Evolutionary conservation across 2,329 filamentous ascomycete genomes (phyloP), one percentile per base, ranked within the genome.

Genomic region (Calonectria ilicicola): DNA sequence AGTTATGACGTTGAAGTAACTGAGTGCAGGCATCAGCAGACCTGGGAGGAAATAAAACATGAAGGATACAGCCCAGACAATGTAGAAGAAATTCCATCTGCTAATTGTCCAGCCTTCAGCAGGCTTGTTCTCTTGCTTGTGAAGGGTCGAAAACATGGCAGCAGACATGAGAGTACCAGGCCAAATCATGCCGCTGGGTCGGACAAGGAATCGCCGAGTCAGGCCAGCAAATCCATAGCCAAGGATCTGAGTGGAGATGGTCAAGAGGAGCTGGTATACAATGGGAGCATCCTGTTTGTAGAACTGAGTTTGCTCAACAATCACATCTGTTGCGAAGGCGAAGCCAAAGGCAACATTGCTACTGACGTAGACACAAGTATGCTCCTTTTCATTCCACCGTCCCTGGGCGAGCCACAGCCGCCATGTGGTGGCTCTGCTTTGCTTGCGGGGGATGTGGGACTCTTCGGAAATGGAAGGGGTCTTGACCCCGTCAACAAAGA

Each of bases 311-410:
- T 97, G 95, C 82, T 97, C 95, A 66, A 97, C 94, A 77, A 98
- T 97, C 72, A 97, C 93, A 85, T 97, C 94, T 32, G 95, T 97
- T 9, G 94, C 94, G 84, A 97, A 97, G 29, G 95, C 94, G 83
- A 97, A 97, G 2, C 94, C 95, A 81, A 97, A 97, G 23, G 94
- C 95, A 49, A 97, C 94, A 81, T 97, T 97, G 84, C 94, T 96
- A 86, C 93, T 95, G 78, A 97, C 95, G 78, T 97, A 97, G 65
- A 97, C 94, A 81, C 94, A 97, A 49, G 93, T 94, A 82, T 97
- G 95, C 82, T 97, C 94, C 82, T 97, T 97, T 81, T 95, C 93
- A 80, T 97, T 97, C 95, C 95, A 97, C 42, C 86, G 88, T 3
- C 94, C 94, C 83, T 96, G 94, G 1, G 91, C 92, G 32, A 96